phyloP scores from a whole-genome alignment of 371 early-diverging fungal genomes.

The Blakeslea trispora region DNA sequence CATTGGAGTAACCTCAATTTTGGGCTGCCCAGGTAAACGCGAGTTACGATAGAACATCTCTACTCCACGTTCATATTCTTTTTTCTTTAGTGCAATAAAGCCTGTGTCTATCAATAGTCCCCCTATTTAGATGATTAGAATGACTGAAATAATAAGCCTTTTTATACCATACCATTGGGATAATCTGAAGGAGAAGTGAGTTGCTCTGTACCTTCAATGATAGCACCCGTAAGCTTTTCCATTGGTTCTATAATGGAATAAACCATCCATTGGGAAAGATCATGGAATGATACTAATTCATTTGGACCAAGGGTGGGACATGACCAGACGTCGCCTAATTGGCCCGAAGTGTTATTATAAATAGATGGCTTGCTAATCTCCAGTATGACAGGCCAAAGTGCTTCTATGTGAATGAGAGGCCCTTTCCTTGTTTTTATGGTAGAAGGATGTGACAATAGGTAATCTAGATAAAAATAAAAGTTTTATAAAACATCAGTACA shows the following conservation, averaged over 20 bases:
- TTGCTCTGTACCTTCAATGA: slow-evolving; percentile 59
- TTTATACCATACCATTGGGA: slow-evolving; percentile 67
- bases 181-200: slow-evolving; percentile 91
- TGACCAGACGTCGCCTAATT: slow-evolving; percentile 88
- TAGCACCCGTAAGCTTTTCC: slow-evolving; percentile 55
- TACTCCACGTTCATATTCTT: slow-evolving; percentile 45
- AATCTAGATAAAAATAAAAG: slow-evolving; percentile 37
- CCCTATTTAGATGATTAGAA: slow-evolving; percentile 21
- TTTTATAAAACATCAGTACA: too few species aligned
- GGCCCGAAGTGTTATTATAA: slow-evolving; percentile 39
- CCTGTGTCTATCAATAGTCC: slow-evolving; percentile 51
- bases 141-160: neutral
- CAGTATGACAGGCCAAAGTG: slow-evolving; percentile 79
- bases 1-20: slow-evolving; percentile 56
- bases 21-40: slow-evolving; percentile 43
- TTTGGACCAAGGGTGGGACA: slow-evolving; percentile 46
- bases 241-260: slow-evolving; percentile 88
- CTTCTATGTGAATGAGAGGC: slow-evolving; percentile 60
- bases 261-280: slow-evolving; percentile 90
- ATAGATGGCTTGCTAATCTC: slow-evolving; percentile 41
- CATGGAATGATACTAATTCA: slow-evolving; percentile 79
- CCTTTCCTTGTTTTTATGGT: slow-evolving; percentile 50
- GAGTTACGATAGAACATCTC: slow-evolving; percentile 41
- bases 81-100: slow-evolving; percentile 37
- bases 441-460: slow-evolving; percentile 37